These are phyloP conservation scores for Paxillus ammoniavirescens DNA, from an alignment of 768 basidiomycete species.

Conservation along the genomic window DNA sequence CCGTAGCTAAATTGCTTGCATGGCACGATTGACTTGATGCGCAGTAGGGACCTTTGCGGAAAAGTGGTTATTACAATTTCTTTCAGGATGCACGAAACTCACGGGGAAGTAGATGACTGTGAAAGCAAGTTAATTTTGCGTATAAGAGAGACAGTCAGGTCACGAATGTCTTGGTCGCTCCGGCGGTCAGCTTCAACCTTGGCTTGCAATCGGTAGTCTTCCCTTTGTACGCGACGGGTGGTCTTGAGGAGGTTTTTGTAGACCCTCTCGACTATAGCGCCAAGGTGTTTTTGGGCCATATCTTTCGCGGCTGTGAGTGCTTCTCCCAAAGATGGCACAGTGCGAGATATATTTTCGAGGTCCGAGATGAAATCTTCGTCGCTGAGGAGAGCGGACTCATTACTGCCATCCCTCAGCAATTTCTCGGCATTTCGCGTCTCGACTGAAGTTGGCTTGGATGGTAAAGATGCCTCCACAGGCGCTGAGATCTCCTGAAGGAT, in stretches of 20 bases:
- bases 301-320: constrained; percentile 9
- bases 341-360: constrained; percentile 12
- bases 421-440: constrained; percentile 14
- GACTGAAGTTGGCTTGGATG: constrained; percentile 8
- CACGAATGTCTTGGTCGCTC: constrained; percentile 16
- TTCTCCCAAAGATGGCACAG: constrained; percentile 18
- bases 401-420: constrained; percentile 22
- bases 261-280: constrained; percentile 15
- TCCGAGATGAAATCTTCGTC: constrained; percentile 24
- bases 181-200: constrained; percentile 11
- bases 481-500: constrained; percentile 14
- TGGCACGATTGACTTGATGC: constrained; percentile 7
- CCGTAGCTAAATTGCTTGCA: neutral
- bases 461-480: neutral
- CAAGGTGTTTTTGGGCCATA: constrained; percentile 20
- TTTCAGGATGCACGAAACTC: neutral
- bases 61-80: neutral
- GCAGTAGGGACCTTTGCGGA: constrained; percentile 15
- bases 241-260: constrained; percentile 10
- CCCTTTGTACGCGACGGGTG: constrained; percentile 15
- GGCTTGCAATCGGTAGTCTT: constrained; percentile 14
- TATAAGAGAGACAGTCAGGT: constrained; percentile 10
- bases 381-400: constrained; percentile 16
- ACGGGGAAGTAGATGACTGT: constrained; percentile 16
- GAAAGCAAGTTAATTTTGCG: constrained; percentile 20